Conservation (phyloP, 768 basidiomycete genomes). For the Clathrus columnatus region DNA sequence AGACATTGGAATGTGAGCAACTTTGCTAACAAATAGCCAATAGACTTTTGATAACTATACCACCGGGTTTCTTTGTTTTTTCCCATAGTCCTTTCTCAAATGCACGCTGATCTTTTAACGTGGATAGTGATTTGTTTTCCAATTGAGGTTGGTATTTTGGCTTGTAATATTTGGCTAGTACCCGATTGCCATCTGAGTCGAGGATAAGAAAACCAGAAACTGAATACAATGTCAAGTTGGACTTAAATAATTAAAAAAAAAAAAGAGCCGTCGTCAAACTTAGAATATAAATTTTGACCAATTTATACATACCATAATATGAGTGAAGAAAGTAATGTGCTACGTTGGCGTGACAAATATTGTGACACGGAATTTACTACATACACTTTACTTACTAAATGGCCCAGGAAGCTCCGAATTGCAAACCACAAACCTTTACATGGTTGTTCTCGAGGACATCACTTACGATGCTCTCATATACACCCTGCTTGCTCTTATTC, state of each 20-base stretch:
- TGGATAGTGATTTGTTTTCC: conserved; percentile 53
- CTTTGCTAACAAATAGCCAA: neutral
- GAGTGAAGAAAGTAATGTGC: neutral
- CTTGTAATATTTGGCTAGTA: conserved; percentile 92
- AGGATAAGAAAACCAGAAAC: conserved; percentile 83
- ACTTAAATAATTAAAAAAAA: conserved; percentile 15
- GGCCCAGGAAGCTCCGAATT: neutral
- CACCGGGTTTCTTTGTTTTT: conserved; percentile 91
- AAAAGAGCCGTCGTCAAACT: neutral
- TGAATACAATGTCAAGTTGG: conserved; percentile 82
- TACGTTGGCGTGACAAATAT: neutral
- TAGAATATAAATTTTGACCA: neutral
- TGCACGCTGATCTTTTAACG: conserved; percentile 84
- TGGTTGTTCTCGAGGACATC: neutral
- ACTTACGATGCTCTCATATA: neutral
- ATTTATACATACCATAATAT: conserved; percentile 1
- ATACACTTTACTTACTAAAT: too few relatives aligned
- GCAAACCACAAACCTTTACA: neutral
- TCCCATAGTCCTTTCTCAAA: conserved; percentile 95
- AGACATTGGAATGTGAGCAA: neutral
- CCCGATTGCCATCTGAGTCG: conserved; percentile 91
- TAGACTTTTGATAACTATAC: conserved; percentile 40
- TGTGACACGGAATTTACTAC: too few relatives aligned
- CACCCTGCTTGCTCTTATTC: neutral
- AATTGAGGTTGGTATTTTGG: conserved; percentile 55